Evolutionary conservation across 495 filamentous ascomycete genomes (phyloP).

Genomic region (Talaromyces liani): DNA sequence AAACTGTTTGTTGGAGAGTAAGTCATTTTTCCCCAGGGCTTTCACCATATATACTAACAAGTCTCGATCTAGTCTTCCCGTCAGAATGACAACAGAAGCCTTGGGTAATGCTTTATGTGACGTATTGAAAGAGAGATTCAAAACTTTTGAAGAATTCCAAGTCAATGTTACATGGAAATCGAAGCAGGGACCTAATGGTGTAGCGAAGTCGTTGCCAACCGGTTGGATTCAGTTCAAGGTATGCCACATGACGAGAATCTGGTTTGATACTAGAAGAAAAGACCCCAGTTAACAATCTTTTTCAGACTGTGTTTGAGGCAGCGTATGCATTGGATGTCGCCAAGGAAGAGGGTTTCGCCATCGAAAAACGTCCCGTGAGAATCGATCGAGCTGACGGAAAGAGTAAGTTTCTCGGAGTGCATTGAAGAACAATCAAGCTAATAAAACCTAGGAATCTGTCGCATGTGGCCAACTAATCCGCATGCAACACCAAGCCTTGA

Average conservation of each 20-base stretch:
- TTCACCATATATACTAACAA: background rate
- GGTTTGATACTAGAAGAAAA: background rate
- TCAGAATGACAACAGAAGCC: background rate
- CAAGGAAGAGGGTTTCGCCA: background rate
- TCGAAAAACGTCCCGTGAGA: background rate
- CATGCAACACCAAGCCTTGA: background rate
- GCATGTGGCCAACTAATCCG: background rate
- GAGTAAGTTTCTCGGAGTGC: background rate
- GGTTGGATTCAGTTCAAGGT: conserved; percentile 2
- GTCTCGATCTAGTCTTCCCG: background rate
- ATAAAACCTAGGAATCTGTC: background rate
- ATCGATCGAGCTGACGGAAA: background rate
- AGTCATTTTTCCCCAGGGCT: background rate
- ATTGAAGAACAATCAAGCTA: background rate
- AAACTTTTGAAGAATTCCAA: background rate
- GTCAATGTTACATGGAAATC: background rate
- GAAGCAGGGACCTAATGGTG: background rate
- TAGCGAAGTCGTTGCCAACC: background rate
- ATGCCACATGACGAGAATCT: background rate
- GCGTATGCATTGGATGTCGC: background rate
- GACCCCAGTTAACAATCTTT: background rate
- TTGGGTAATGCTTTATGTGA: background rate
- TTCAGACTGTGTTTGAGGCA: background rate
- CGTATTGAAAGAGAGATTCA: background rate
- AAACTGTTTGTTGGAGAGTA: conserved; percentile 5